Conservation (phyloP, 2,329 filamentous ascomycete species). For the Fusarium sp. region DNA sequence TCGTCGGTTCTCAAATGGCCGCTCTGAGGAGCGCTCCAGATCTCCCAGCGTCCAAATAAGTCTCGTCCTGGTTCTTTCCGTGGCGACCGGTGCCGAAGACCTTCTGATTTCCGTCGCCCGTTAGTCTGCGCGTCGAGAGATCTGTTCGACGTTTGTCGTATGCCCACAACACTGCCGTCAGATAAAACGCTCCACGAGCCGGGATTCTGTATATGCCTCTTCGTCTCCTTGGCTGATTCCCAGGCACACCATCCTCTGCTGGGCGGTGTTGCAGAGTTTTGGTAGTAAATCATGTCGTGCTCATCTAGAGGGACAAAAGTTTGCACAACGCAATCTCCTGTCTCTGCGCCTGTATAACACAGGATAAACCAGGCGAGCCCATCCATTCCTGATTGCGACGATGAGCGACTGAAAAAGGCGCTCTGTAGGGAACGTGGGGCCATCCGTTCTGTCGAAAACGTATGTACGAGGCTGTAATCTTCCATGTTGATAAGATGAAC, state of each 20-base stretch:
- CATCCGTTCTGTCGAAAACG: slow-evolving; percentile 70
- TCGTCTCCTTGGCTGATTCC: slow-evolving; percentile 64
- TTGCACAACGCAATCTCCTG: slow-evolving; percentile 73
- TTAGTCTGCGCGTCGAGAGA: slow-evolving; percentile 20
- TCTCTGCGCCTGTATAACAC: slow-evolving; percentile 70
- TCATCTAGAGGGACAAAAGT: slow-evolving; percentile 69
- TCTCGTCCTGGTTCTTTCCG: slow-evolving; percentile 43
- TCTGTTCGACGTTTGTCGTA: slow-evolving; percentile 61
- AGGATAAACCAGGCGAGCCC: slow-evolving; percentile 73
- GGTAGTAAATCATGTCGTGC: slow-evolving; percentile 68
- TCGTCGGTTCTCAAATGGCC: slow-evolving; percentile 60
- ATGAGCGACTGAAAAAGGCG: slow-evolving; percentile 60
- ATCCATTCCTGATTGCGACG: slow-evolving; percentile 64
- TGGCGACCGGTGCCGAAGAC: slow-evolving; percentile 49
- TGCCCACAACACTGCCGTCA: slow-evolving; percentile 71
- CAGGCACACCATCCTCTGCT: slow-evolving; percentile 63
- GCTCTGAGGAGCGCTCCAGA: slow-evolving; percentile 65
- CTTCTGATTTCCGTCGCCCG: slow-evolving; percentile 38
- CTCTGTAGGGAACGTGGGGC: slow-evolving; percentile 70
- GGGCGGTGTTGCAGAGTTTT: slow-evolving; percentile 52
- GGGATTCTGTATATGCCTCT: slow-evolving; percentile 68
- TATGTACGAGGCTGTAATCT: slow-evolving; percentile 65
- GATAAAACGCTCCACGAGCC: slow-evolving; percentile 74
- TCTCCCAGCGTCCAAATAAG: slow-evolving; percentile 61
- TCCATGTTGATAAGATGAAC: slow-evolving; percentile 69